Evolutionary conservation across 352 stramenopile species (phyloP).

Genomic region (Pythium diclinum): DNA sequence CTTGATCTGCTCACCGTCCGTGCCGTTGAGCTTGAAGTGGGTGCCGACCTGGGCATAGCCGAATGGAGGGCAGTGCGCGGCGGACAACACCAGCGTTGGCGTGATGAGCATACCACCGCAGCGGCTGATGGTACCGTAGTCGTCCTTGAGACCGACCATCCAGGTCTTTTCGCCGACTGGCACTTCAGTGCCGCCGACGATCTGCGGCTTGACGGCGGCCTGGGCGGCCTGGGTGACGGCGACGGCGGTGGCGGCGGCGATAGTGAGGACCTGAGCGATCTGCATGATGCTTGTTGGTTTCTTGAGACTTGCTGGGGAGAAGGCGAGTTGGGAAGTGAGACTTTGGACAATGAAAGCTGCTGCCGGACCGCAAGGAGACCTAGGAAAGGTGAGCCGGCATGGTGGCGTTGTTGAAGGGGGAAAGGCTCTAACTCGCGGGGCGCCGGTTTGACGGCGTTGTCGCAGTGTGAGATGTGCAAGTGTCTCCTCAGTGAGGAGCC

Average conservation of each 20-base stretch:
- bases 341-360: too few species aligned
- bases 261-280: slow-evolving; percentile 6
- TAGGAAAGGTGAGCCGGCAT: too few species aligned
- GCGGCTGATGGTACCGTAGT: slow-evolving; percentile 2
- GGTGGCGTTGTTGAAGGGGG: too few species aligned
- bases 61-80: slow-evolving; percentile 23
- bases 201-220: slow-evolving; percentile 13
- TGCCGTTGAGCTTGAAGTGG: slow-evolving; percentile 23
- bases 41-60: slow-evolving; percentile 20
- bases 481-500: too few species aligned
- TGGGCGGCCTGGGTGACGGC: slow-evolving; percentile 4
- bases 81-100: slow-evolving; percentile 26
- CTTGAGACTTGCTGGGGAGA: neutral
- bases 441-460: too few species aligned
- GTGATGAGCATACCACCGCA: slow-evolving; percentile 32
- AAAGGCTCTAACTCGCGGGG: too few species aligned
- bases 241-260: slow-evolving; percentile 2
- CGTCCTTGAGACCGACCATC: slow-evolving; percentile 18
- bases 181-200: slow-evolving; percentile 20
- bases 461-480: too few species aligned
- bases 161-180: slow-evolving; percentile 21
- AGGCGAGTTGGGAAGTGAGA: slow-evolving; percentile 1
- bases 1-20: slow-evolving; percentile 24
- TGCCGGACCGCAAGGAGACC: too few species aligned
- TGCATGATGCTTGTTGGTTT: slow-evolving; percentile 3